Evolutionary conservation across 345 rosid genomes (phyloP).

Genomic region (Dimocarpus longan): DNA sequence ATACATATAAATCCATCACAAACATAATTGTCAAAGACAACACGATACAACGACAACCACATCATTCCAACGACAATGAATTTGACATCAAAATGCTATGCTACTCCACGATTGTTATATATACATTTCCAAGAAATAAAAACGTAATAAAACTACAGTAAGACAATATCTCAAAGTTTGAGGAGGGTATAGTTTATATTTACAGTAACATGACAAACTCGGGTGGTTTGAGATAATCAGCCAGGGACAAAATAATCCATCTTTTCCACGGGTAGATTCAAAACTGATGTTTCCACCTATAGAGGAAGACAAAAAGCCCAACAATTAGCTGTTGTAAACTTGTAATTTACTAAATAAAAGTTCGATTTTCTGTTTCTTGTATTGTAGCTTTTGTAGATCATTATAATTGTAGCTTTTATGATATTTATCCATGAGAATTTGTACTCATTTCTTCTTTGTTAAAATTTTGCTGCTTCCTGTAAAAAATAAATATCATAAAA

Average conservation of each 20-base stretch:
- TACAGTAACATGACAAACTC: constrained; percentile 12
- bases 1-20: background rate
- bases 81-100: background rate
- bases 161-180: background rate
- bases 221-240: constrained; percentile 21
- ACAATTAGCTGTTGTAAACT: too few species aligned
- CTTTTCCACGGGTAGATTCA: constrained; percentile 90
- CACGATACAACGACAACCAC: background rate
- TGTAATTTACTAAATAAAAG: background rate
- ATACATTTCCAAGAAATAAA: background rate
- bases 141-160: background rate
- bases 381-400: background rate
- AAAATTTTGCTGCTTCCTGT: too few species aligned
- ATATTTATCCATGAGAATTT: background rate
- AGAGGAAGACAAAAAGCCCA: background rate
- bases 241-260: constrained; percentile 94
- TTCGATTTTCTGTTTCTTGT: background rate
- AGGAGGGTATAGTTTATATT: constrained; percentile 7
- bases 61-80: background rate
- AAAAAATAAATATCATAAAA: background rate
- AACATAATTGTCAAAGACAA: background rate
- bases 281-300: constrained; percentile 76
- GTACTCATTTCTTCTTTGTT: background rate
- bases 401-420: background rate
- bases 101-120: background rate